These are phyloP conservation scores for Coniochaeta hoffmannii DNA, from an alignment of 2,329 filamentous ascomycete species.

Conservation along the genomic window DNA sequence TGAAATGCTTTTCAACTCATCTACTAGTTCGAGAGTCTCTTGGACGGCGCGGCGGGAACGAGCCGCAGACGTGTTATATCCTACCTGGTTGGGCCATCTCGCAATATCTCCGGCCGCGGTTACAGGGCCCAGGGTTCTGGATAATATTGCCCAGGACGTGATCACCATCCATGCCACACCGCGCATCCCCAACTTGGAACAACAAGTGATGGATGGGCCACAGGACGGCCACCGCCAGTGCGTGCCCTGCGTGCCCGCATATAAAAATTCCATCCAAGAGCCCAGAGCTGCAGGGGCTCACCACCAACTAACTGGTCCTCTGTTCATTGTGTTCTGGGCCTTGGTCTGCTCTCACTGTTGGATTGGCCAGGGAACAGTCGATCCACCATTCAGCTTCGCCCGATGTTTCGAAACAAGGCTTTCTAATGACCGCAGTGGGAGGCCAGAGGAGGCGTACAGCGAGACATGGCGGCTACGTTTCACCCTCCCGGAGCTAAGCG, in stretches of 20 bases:
- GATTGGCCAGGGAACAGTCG: not conserved
- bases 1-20: no score
- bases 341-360: not conserved
- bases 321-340: not conserved
- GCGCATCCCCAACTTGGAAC: not conserved
- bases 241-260: no score
- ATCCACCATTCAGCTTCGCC: slow-evolving; percentile 1
- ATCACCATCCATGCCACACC: not conserved
- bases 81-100: not conserved
- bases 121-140: not conserved
- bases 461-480: not conserved
- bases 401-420: not conserved
- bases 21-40: no score
- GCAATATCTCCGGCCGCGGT: not conserved
- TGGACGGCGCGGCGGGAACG: not conserved
- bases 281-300: not conserved
- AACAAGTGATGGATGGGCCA: no score
- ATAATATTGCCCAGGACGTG: not conserved
- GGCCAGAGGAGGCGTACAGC: not conserved
- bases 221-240: no score
- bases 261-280: no score
- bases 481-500: not conserved
- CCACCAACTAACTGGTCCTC: not conserved
- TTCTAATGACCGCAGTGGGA: not conserved
- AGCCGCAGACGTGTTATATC: not conserved